A percentile compares a stretch with the other conserved stretches of the same genome.
Conservation (phyloP, 2,329 filamentous ascomycete genomes). For the Trichoderma sp. region DNA sequence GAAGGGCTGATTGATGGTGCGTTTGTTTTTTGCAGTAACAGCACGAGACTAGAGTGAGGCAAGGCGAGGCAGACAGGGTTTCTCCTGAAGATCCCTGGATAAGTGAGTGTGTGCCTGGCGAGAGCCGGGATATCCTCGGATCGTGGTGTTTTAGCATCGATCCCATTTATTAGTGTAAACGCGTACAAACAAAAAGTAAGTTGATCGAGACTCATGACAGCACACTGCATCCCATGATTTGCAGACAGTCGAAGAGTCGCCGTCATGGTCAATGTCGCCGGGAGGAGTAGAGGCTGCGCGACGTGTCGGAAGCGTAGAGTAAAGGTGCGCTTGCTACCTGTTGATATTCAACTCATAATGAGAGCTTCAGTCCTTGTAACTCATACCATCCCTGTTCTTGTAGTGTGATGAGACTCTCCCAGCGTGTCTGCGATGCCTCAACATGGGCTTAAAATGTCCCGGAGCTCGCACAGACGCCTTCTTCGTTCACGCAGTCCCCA, state of each 20-base stretch:
- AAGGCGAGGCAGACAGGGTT: not conserved
- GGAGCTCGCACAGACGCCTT: slow-evolving; percentile 21
- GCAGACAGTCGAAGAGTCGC: not conserved
- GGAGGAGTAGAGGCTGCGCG: slow-evolving; percentile 23
- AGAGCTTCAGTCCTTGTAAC: not conserved
- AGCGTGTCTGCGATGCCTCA: slow-evolving; percentile 18
- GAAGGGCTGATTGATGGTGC: not conserved
- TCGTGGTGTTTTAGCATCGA: not conserved
- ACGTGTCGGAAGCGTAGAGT: slow-evolving; percentile 21
- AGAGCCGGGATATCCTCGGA: not conserved
- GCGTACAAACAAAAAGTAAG: not conserved
- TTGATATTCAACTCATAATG: not conserved
- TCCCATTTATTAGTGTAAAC: not conserved
- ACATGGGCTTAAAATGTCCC: slow-evolving; percentile 15
- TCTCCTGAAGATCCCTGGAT: not conserved
- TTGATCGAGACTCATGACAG: not conserved
- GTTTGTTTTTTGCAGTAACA: not conserved
- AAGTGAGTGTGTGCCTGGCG: too few species aligned
- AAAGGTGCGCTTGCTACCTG: slow-evolving; percentile 11
- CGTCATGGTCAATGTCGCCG: slow-evolving; percentile 23
- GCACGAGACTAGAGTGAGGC: not conserved
- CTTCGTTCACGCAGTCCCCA: slow-evolving; percentile 17
- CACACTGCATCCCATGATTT: not conserved
- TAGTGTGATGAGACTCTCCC: slow-evolving; percentile 22
- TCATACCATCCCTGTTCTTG: not conserved